Percentiles rank a stretch among this genome's conserved stretches.
Evolutionary conservation across 441 rosid genomes (phyloP).

Genomic region (Erodium texanum): DNA sequence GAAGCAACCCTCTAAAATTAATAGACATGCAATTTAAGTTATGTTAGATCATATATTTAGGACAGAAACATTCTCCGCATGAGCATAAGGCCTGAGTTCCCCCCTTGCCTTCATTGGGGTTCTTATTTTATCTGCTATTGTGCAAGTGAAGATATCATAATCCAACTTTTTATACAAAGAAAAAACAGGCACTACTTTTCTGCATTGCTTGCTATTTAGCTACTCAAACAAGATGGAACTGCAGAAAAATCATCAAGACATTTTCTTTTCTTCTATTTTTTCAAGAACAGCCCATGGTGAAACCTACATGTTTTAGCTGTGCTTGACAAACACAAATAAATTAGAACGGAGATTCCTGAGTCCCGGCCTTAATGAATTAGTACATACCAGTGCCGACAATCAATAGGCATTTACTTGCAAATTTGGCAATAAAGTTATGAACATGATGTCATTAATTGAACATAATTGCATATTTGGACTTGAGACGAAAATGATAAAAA

Average conservation of each 20-base stretch:
- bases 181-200: not conserved
- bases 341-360: too few species aligned
- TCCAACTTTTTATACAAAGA: not conserved
- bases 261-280: not conserved
- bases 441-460: not conserved
- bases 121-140: not conserved
- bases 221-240: not conserved
- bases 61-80: not conserved
- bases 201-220: not conserved
- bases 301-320: not conserved
- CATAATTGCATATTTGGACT: not conserved
- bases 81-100: not conserved
- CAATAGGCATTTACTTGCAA: too few species aligned
- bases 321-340: not conserved
- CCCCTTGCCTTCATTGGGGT: not conserved
- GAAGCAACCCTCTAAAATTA: too few species aligned
- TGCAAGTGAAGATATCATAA: not conserved
- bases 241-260: not conserved
- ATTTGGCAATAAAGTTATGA: too few species aligned
- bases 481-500: too few species aligned
- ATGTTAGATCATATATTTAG: not conserved
- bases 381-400: too few species aligned
- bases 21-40: too few species aligned
- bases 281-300: not conserved
- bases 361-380: too few species aligned